These are phyloP conservation scores for Fragosphaeria purpurea DNA, from an alignment of 2,329 filamentous ascomycete genomes.

Conservation along the genomic window DNA sequence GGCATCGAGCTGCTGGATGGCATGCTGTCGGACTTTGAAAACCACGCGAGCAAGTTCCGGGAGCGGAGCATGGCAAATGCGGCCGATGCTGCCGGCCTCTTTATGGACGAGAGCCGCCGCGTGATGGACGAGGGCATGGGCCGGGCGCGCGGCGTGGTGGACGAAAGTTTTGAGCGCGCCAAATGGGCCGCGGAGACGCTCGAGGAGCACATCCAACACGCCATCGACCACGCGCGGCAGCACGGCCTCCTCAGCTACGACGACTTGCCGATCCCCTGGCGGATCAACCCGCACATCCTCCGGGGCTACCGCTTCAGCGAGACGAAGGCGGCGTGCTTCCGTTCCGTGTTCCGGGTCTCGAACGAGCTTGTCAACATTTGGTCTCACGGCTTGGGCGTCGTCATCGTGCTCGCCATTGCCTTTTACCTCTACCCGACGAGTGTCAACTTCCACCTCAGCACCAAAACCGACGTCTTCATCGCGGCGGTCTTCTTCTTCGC, in stretches of 20 bases:
- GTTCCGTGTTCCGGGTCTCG: slow-evolving; percentile 71
- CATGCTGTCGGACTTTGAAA: slow-evolving; percentile 79
- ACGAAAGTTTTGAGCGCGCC: slow-evolving; percentile 75
- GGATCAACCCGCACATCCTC: slow-evolving; percentile 86
- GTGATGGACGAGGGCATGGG: slow-evolving; percentile 72
- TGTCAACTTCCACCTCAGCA: slow-evolving; percentile 75
- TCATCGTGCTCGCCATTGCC: slow-evolving; percentile 77
- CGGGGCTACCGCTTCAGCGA: slow-evolving; percentile 90
- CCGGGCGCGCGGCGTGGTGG: slow-evolving; percentile 64
- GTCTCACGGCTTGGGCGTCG: slow-evolving; percentile 84
- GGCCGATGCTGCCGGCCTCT: slow-evolving; percentile 56
- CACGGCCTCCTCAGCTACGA: slow-evolving; percentile 80
- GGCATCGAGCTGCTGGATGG: slow-evolving; percentile 78
- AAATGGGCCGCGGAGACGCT: slow-evolving; percentile 70
- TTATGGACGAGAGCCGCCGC: slow-evolving; percentile 69
- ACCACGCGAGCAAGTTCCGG: slow-evolving; percentile 66
- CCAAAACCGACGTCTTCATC: slow-evolving; percentile 80
- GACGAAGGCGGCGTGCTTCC: slow-evolving; percentile 79
- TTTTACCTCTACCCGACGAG: slow-evolving; percentile 94
- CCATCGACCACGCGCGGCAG: slow-evolving; percentile 64
- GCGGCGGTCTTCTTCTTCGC: slow-evolving; percentile 94
- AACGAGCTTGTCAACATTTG: slow-evolving; percentile 98
- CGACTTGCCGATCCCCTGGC: slow-evolving; percentile 84
- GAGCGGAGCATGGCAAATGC: slow-evolving; percentile 62
- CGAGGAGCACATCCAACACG: slow-evolving; percentile 74